Evolutionary conservation across 139 green algal genomes (phyloP), one percentile per base, ranked within the genome.

Genomic region (Chlorella sp.): DNA sequence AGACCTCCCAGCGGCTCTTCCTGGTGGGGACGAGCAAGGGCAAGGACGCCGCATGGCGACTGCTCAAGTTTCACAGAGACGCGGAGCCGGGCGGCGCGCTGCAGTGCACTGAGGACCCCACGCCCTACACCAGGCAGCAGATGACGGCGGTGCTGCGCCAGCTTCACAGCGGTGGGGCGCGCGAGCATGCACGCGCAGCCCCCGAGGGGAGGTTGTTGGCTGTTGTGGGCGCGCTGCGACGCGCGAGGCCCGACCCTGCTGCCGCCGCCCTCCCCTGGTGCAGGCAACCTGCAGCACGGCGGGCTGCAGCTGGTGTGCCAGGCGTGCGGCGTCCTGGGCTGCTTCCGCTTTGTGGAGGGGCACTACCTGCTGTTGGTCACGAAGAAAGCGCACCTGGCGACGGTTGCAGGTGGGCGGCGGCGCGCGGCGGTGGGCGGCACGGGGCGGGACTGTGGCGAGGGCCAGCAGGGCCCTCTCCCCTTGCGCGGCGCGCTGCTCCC

Each of bases 311-410:
- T 86, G 8, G 67, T 91, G 45, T 85, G 82, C 74, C 80, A 86
- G 71, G 84, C 89, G 19, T 85, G 87, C 43, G 93, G 87, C 40
- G 82, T 97, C 42, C 77, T 96, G 36, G 93, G 90, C 36, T 95
- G 88, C 85, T 91, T 75, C 65, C 38, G 41, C 23, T 77, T 51
- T 21, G 33, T 66, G 41, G 88, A 93, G 67, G 82, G 84, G 8
- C 92, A 92, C 82, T 98, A 98, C 80, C 82, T 98, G 67, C 85
- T 98, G 66, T 77, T 98, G 51, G 77, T 96, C 41, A 96, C 92
- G 0, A 83, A 89, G 38, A 77, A 85, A 35, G 74, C 87, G 3
- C 77, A 84, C 23, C 77, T 96, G 43, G 95, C 94, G 14, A 84
- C 41, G 51, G 81, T 98, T 41, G 90, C 83, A 41, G 93, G 91